phyloP scores from a whole-genome alignment of 768 basidiomycete species.

The Lactarius hengduanensis region DNA sequence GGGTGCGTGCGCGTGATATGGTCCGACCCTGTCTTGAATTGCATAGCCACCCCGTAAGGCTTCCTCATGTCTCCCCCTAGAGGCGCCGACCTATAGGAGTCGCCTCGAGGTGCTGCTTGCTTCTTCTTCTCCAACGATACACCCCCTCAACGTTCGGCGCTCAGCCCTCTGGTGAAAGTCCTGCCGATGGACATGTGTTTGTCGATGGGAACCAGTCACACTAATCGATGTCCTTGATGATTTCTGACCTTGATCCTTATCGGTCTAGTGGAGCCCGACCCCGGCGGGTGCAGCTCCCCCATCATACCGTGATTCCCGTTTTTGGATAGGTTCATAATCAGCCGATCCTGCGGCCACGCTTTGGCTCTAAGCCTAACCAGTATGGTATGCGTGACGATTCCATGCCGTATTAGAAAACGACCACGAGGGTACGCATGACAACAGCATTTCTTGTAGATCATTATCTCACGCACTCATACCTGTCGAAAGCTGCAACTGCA shows the following conservation, averaged over 20 bases:
- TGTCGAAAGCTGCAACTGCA: background rate
- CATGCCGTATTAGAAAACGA: constrained; percentile 1
- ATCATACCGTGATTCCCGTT: constrained; percentile 19
- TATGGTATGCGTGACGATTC: constrained; percentile 11
- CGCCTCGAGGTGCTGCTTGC: constrained; percentile 21
- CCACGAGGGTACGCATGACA: constrained; percentile 24
- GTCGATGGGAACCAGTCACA: constrained; percentile 6
- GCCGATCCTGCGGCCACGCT: background rate
- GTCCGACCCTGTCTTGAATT: background rate
- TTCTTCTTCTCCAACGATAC: background rate
- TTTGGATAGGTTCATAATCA: constrained; percentile 10
- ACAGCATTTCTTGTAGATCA: constrained; percentile 24
- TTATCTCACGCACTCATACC: constrained; percentile 7
- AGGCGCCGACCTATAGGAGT: constrained; percentile 15
- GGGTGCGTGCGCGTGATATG: constrained; percentile 16
- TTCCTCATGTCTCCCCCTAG: constrained; percentile 19
- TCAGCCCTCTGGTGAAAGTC: background rate
- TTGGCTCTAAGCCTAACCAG: background rate
- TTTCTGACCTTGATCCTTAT: constrained; percentile 29
- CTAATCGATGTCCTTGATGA: constrained; percentile 15
- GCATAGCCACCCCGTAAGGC: constrained; percentile 27
- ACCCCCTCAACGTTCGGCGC: constrained; percentile 13
- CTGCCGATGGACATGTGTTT: background rate
- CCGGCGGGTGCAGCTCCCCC: constrained; percentile 6
- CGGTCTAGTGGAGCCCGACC: constrained; percentile 1